These are phyloP conservation scores for Sphagnum contortum DNA, from an alignment of 225 moss, liverwort and hornwort species.

Conservation along the genomic window DNA sequence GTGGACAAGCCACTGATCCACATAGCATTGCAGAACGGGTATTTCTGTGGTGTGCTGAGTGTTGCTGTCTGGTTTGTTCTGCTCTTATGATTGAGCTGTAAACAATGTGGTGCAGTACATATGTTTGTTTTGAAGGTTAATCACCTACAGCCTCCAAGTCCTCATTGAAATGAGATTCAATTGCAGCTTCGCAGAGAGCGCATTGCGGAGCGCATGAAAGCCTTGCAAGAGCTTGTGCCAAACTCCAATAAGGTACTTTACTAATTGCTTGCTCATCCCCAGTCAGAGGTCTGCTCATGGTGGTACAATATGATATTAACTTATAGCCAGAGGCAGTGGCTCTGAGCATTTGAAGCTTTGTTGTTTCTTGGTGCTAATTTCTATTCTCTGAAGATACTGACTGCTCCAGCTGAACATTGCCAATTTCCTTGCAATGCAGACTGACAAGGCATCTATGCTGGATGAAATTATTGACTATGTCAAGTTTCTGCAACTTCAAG, in stretches of 20 bases:
- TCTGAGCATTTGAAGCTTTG: neutral
- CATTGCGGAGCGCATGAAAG: constrained; percentile 98
- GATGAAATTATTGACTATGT: constrained; percentile 98
- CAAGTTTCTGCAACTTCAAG: constrained; percentile 95
- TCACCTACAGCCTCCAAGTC: neutral
- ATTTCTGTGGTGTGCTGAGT: constrained; percentile 3
- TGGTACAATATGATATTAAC: too few relatives aligned
- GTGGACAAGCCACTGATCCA: constrained; percentile 97
- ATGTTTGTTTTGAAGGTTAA: too few relatives aligned
- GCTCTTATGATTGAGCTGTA: constrained; percentile 8
- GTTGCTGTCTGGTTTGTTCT: constrained; percentile 5
- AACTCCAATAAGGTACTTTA: constrained; percentile 80
- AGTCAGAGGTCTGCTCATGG: neutral
- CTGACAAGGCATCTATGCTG: constrained; percentile 94
- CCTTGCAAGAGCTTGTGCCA: constrained; percentile 92
- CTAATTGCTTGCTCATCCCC: neutral
- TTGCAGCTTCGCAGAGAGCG: constrained; percentile 85
- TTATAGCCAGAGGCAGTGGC: neutral
- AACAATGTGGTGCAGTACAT: neutral
- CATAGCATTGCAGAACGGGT: constrained; percentile 99
- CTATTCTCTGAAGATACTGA: too few relatives aligned
- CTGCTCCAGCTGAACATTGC: too few relatives aligned
- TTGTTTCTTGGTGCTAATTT: neutral
- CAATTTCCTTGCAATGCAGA: constrained; percentile 26
- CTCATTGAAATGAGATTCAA: neutral